Conservation (phyloP, 75 land plant genomes). For the Isoetes taiwanensis region DNA sequence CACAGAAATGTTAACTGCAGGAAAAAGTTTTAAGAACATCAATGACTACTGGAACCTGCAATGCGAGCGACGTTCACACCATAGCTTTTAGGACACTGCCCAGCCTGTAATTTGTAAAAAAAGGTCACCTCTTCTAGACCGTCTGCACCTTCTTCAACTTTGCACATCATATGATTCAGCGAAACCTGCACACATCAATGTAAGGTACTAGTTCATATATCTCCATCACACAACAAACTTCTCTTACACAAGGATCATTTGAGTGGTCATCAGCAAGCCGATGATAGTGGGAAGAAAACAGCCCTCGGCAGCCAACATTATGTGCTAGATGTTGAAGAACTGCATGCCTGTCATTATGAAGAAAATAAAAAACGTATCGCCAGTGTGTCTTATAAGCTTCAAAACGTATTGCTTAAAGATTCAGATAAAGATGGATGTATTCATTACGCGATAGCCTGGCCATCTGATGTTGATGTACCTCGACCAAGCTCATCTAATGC, state of each 20-base stretch:
- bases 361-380: not conserved
- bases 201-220: not conserved
- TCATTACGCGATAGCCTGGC: conserved; percentile 93
- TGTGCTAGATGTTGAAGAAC: conserved; percentile 63
- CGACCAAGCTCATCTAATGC: conserved; percentile 95
- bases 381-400: not conserved
- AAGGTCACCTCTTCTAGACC: conserved; percentile 85
- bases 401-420: not conserved
- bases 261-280: conserved; percentile 66
- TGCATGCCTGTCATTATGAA: conserved; percentile 45
- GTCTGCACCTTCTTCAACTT: conserved; percentile 41
- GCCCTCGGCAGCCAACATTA: conserved; percentile 40
- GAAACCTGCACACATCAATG: conserved; percentile 31
- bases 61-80: conserved; percentile 94
- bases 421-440: not conserved
- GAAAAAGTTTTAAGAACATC: too few species aligned
- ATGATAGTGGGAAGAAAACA: conserved; percentile 64
- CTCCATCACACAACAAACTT: not conserved
- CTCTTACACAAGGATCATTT: conserved; percentile 41
- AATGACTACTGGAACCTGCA: too few species aligned
- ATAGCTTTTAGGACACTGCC: conserved; percentile 92
- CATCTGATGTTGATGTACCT: conserved; percentile 97
- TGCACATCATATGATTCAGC: conserved; percentile 79
- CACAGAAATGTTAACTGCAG: too few species aligned
- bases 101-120: conserved; percentile 58